These are phyloP conservation scores for Leccinum arenicola DNA, from an alignment of 768 basidiomycete species.

Conservation along the genomic window DNA sequence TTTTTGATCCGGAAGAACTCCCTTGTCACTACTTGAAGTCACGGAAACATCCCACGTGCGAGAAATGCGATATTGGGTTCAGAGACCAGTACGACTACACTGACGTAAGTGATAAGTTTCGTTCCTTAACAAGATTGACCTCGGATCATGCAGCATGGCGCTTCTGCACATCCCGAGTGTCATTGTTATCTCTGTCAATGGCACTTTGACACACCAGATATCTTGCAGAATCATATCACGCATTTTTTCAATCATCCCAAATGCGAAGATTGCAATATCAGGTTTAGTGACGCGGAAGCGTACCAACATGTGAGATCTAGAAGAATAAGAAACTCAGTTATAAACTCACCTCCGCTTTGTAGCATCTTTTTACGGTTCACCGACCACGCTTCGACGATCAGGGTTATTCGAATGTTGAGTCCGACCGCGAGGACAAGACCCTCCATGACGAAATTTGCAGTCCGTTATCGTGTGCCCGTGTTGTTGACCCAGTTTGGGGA, in stretches of 20 bases:
- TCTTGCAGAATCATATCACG: conserved; percentile 39
- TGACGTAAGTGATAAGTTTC: conserved; percentile 19
- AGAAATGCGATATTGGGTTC: conserved; percentile 27
- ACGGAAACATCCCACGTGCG: conserved; percentile 27
- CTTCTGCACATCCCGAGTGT: conserved; percentile 30
- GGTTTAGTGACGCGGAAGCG: conserved; percentile 39
- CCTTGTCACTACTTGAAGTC: conserved; percentile 27
- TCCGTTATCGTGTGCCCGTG: conserved; percentile 12
- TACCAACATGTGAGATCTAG: conserved; percentile 34
- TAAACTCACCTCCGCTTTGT: background rate
- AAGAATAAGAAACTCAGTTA: background rate
- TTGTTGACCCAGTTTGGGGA: conserved; percentile 24
- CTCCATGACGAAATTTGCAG: conserved; percentile 2
- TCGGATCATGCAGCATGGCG: conserved; percentile 27
- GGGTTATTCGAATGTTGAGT: background rate
- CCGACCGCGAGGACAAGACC: conserved; percentile 1
- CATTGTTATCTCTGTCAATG: conserved; percentile 37
- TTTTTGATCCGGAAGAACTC: conserved; percentile 24
- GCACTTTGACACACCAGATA: conserved; percentile 37
- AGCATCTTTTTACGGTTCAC: conserved; percentile 31
- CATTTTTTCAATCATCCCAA: conserved; percentile 44
- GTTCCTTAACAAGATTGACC: conserved; percentile 8
- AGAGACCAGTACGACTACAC: conserved; percentile 25
- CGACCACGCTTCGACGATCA: conserved; percentile 19
- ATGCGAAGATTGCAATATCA: conserved; percentile 40